These are phyloP conservation scores for Botrytis paeoniae DNA, from an alignment of 2,329 filamentous ascomycete genomes.

Conservation along the genomic window DNA sequence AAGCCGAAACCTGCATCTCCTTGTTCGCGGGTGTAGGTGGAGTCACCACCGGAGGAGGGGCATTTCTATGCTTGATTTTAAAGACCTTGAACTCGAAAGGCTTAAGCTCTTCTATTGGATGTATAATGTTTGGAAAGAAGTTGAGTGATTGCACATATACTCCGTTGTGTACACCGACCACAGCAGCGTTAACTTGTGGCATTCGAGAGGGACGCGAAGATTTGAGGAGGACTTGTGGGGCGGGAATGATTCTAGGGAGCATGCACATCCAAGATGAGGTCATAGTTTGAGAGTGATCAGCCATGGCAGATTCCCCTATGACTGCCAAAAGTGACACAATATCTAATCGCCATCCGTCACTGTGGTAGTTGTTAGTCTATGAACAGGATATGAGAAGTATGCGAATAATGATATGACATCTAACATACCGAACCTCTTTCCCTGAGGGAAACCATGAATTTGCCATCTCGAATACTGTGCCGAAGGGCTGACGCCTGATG, in stretches of 20 bases:
- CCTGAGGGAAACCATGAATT: conserved; percentile 28
- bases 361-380: conserved; percentile 9
- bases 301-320: conserved; percentile 58
- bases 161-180: conserved; percentile 58
- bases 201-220: conserved; percentile 53
- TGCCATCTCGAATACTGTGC: conserved; percentile 1
- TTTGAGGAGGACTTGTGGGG: conserved; percentile 60
- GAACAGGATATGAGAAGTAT: not conserved
- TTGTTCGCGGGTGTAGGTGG: conserved; percentile 2
- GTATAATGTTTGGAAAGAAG: conserved; percentile 61
- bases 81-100: conserved; percentile 50
- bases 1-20: not conserved
- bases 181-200: conserved; percentile 52
- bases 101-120: conserved; percentile 50
- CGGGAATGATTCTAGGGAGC: conserved; percentile 59
- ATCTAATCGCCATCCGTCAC: conserved; percentile 53
- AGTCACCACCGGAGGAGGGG: not conserved
- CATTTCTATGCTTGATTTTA: conserved; percentile 45
- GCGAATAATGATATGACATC: not conserved
- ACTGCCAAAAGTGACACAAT: conserved; percentile 62
- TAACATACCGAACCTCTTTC: conserved; percentile 17
- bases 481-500: not conserved
- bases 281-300: conserved; percentile 56
- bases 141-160: conserved; percentile 53
- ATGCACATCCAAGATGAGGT: conserved; percentile 57